Base-by-base conservation (phyloP, 495 filamentous ascomycete species). In the Annulohypoxylon bovei region DNA sequence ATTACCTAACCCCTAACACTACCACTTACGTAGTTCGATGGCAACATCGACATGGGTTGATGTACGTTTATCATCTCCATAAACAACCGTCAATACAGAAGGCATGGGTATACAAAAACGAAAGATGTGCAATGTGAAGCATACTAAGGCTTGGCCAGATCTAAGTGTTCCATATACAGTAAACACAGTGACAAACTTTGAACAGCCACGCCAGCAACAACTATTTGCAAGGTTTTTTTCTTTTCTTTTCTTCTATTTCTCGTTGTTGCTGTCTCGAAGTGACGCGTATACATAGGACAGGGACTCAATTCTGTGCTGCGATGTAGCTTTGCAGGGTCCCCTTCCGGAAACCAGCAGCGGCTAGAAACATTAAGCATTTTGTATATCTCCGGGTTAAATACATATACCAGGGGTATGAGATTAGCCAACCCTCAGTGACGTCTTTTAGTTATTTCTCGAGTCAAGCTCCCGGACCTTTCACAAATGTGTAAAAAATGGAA, bases 271-370 rank as follows among this genome's bases (percentile, higher is more conserved):
- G 18, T 47, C 12, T 54, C 23, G 37, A 18, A 20, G 25, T 53
- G 63, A 59, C 30, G 55, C 52, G 50, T 39, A 59, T 27, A 27
- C 37, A 20, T 37, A 14, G 18, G 39, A 35, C 22, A 33, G 35
- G 7, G 30, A 57, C 20, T 44, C 42, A 62, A 25, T 37, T 61
- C 32, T 22, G 27, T 14, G 39, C 28, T 59, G 39, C 44, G 44
- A 44, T 27, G 30, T 40, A 25, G 33, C 52, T 67, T 37, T 23
- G 39, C 42, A 47, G 22, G 47, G 22, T 39, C 28, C 16, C 44
- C 58, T 71, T 67, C 42, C 40, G 58, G 46, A 32, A 61, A 37
- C 23, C 42, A 35, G n/a, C 68, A 47, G 47, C 47, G 27, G 35
- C 5, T 40, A 37, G 23, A 53, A 68, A 39, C 22, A 28, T 50